phyloP scores from a whole-genome alignment of 345 rosid genomes.

The Rhodamnia rubescens region DNA sequence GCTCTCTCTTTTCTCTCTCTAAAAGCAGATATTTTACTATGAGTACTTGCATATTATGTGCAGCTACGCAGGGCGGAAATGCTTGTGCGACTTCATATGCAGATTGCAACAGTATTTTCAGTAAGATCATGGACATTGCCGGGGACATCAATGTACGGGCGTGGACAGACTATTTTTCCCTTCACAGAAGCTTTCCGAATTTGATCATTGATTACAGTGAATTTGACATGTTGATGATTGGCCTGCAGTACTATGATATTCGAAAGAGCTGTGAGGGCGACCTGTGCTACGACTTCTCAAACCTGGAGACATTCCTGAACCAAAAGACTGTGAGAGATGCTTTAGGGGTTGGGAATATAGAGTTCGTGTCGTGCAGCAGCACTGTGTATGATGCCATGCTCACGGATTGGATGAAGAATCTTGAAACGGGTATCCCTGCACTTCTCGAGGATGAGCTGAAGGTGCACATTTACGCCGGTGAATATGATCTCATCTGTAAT shows the following conservation, averaged over 20 bases:
- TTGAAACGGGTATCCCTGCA: slow-evolving; percentile 53
- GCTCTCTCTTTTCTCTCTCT: neutral
- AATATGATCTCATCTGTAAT: slow-evolving; percentile 81
- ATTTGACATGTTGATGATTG: neutral
- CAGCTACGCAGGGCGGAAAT: slow-evolving; percentile 38
- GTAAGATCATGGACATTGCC: slow-evolving; percentile 8
- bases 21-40: neutral
- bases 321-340: slow-evolving; percentile 41
- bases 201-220: neutral
- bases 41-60: neutral
- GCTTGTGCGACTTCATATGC: slow-evolving; percentile 25
- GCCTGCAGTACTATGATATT: slow-evolving; percentile 66
- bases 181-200: neutral
- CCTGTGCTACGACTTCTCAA: slow-evolving; percentile 71
- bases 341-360: slow-evolving; percentile 52
- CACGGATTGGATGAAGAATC: slow-evolving; percentile 78
- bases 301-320: slow-evolving; percentile 56
- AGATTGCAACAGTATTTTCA: slow-evolving; percentile 27
- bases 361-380: slow-evolving; percentile 68
- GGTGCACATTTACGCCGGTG: slow-evolving; percentile 74
- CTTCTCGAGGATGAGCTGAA: slow-evolving; percentile 70
- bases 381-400: slow-evolving; percentile 45
- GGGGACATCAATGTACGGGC: slow-evolving; percentile 48
- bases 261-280: slow-evolving; percentile 59
- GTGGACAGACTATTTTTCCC: neutral